These are phyloP conservation scores for Xylaria sp. DNA, from an alignment of 2,329 filamentous ascomycete genomes.

Conservation along the genomic window DNA sequence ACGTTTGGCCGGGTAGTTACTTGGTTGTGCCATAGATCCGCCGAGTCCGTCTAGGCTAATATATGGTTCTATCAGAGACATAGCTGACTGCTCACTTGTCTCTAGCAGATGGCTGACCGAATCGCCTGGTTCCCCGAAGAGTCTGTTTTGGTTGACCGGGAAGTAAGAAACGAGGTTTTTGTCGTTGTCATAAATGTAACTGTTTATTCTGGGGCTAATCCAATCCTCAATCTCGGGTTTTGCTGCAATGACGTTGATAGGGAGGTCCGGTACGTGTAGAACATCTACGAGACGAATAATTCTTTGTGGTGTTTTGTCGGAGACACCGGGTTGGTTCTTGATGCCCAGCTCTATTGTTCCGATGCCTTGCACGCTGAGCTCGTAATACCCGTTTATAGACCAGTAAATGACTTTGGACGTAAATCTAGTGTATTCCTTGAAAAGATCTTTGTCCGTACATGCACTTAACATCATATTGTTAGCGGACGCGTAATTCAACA, in stretches of 20 bases:
- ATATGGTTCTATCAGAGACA: background rate
- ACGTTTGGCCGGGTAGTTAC: too few species aligned
- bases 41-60: background rate
- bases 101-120: background rate
- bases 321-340: background rate
- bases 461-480: background rate
- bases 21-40: background rate
- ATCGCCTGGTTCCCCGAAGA: background rate
- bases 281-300: background rate
- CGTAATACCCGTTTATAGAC: background rate
- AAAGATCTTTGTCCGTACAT: background rate
- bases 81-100: background rate
- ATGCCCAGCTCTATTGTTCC: background rate
- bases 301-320: background rate
- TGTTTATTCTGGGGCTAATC: background rate
- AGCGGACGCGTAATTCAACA: background rate
- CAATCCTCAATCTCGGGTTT: background rate
- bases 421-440: background rate
- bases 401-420: background rate
- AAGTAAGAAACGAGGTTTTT: background rate
- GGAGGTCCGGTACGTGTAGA: background rate
- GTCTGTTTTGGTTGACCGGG: background rate
- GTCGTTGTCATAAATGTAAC: background rate
- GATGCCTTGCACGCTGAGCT: background rate
- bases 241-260: background rate